Percentiles rank a stretch among this genome's conserved stretches.
Conservation (phyloP, 1,284 basidiomycete genomes). For the Ceraceosorus bombacis region DNA sequence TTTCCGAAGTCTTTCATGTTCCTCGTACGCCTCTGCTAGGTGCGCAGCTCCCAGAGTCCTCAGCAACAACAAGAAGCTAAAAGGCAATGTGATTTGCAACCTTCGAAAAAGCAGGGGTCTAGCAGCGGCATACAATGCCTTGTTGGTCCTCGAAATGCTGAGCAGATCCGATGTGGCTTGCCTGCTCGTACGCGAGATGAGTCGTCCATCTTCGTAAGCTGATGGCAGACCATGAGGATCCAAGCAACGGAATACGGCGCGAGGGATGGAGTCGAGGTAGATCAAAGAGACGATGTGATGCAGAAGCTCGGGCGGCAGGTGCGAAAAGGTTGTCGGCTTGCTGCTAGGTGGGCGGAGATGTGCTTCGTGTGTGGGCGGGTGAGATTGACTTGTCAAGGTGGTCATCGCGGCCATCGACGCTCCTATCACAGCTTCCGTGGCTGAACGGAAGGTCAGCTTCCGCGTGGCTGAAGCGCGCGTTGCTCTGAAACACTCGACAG, state of each 20-base stretch:
- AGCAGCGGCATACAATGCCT: slow-evolving; percentile 37
- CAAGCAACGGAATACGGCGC: slow-evolving; percentile 36
- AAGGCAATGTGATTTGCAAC: slow-evolving; percentile 43
- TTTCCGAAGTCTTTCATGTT: slow-evolving; percentile 8
- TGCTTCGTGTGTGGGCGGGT: too few species aligned
- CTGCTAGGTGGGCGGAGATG: too few species aligned
- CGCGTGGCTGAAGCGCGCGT: too few species aligned
- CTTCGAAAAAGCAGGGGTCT: slow-evolving; percentile 41
- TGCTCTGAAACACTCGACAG: too few species aligned
- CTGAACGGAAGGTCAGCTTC: too few species aligned
- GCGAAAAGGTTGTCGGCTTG: too few species aligned
- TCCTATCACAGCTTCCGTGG: too few species aligned
- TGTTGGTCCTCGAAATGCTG: slow-evolving; percentile 41
- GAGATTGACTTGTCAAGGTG: too few species aligned
- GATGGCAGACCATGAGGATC: slow-evolving; percentile 43
- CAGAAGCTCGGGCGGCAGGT: slow-evolving; percentile 16
- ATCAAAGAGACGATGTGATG: slow-evolving; percentile 13
- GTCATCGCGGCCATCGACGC: too few species aligned
- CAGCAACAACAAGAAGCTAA: slow-evolving; percentile 40
- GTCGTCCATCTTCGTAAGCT: slow-evolving; percentile 34
- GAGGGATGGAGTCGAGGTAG: slow-evolving; percentile 31
- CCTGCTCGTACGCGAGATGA: slow-evolving; percentile 32
- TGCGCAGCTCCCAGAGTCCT: slow-evolving; percentile 34
- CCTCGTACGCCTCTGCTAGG: slow-evolving; percentile 36
- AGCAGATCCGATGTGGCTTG: slow-evolving; percentile 37